These are phyloP conservation scores for Ajuga reptans DNA, from an alignment of 305 asterid species.

Conservation along the genomic window DNA sequence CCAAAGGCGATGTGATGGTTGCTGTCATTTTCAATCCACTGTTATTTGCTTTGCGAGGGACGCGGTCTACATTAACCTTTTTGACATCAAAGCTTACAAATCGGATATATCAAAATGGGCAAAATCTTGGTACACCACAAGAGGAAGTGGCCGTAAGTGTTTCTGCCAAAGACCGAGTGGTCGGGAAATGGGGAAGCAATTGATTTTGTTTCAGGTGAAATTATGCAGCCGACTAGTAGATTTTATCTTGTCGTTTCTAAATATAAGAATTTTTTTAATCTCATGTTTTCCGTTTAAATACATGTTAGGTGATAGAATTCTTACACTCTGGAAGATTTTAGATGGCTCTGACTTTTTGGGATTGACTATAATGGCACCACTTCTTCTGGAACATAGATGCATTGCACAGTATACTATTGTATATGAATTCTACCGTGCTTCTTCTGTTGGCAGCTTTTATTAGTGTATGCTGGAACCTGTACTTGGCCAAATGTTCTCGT, in stretches of 20 bases:
- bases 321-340: not conserved
- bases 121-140: conserved; percentile 23
- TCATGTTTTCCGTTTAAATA: not conserved
- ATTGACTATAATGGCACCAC: not conserved
- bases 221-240: not conserved
- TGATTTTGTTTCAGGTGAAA: conserved; percentile 28
- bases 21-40: conserved; percentile 76
- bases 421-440: too few species aligned
- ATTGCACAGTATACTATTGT: too few species aligned
- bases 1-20: conserved; percentile 69
- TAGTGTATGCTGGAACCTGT: not conserved
- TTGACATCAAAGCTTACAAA: conserved; percentile 41
- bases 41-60: conserved; percentile 59
- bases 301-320: not conserved
- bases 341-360: not conserved
- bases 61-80: conserved; percentile 48
- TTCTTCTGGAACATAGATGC: not conserved
- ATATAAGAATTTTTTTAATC: not conserved
- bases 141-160: conserved; percentile 36
- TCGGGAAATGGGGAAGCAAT: conserved; percentile 78
- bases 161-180: conserved; percentile 70
- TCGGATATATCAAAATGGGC: conserved; percentile 26
- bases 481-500: not conserved
- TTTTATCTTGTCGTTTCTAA: not conserved
- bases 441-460: not conserved